Conservation (phyloP, 2,329 filamentous ascomycete species). For the Exophiala viscosa region DNA sequence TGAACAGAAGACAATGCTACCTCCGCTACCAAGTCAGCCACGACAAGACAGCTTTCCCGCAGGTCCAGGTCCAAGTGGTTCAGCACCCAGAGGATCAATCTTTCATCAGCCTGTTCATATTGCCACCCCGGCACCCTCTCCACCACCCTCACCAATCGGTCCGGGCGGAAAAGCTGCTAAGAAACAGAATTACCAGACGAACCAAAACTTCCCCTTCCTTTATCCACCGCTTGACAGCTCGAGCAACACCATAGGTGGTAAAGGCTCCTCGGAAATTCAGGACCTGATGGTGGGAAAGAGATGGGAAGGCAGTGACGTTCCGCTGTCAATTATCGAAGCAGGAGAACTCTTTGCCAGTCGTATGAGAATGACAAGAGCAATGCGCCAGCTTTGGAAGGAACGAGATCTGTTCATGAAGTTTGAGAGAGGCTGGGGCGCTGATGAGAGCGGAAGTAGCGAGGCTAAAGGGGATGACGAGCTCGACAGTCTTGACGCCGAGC, state of each 20-base stretch:
- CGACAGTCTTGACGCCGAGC: constrained; percentile 46
- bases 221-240: constrained; percentile 87
- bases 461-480: constrained; percentile 40
- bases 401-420: constrained; percentile 87
- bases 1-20: constrained; percentile 86
- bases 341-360: constrained; percentile 86
- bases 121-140: constrained; percentile 93
- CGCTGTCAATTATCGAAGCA: constrained; percentile 90
- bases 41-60: constrained; percentile 56
- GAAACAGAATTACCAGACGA: constrained; percentile 99
- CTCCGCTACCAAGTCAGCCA: constrained; percentile 73
- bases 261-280: constrained; percentile 76
- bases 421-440: constrained; percentile 78
- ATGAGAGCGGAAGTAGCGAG: constrained; percentile 31
- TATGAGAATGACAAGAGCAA: constrained; percentile 86
- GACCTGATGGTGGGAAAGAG: constrained; percentile 74
- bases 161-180: constrained; percentile 86
- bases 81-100: constrained; percentile 61
- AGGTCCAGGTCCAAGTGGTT: constrained; percentile 33
- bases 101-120: constrained; percentile 96
- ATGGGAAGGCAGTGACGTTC: constrained; percentile 93
- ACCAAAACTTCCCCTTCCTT: constrained; percentile 97
- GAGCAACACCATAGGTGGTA: constrained; percentile 87
- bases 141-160: constrained; percentile 83
- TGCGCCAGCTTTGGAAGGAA: constrained; percentile 92